Evolutionary conservation across 257 asterid species (phyloP).

Genomic region (Scutellaria galericulata): DNA sequence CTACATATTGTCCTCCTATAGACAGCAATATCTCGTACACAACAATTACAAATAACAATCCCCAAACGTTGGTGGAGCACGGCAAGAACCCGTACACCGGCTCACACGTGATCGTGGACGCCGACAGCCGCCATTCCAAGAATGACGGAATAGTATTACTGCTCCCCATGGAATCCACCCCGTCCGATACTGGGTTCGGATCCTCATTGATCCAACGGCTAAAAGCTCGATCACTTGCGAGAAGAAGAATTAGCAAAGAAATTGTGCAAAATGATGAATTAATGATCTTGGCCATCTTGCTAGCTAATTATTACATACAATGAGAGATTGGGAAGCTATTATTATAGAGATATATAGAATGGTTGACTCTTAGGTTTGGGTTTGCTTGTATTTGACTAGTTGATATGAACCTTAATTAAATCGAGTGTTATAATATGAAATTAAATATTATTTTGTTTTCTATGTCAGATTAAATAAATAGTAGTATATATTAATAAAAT

Average conservation of each 20-base stretch:
- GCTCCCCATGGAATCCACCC: conserved; percentile 1
- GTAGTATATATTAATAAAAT: too few species aligned
- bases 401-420: too few species aligned
- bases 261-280: not conserved
- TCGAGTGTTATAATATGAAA: too few species aligned
- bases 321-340: too few species aligned
- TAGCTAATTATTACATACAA: too few species aligned
- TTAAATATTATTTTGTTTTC: too few species aligned
- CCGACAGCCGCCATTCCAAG: conserved; percentile 38
- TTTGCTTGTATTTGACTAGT: too few species aligned
- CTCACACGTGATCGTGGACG: conserved; percentile 45
- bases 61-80: conserved; percentile 52
- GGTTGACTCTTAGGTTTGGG: too few species aligned
- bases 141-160: not conserved
- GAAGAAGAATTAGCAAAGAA: conserved; percentile 29
- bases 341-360: too few species aligned
- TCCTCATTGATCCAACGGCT: conserved; percentile 42
- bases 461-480: too few species aligned
- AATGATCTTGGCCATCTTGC: conserved; percentile 25
- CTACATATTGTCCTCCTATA: conserved; percentile 47
- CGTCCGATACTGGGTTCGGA: conserved; percentile 32
- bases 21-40: conserved; percentile 58
- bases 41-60: conserved; percentile 51
- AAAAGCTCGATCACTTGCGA: conserved; percentile 30
- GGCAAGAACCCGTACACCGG: conserved; percentile 60